Conservation (phyloP, 2,329 filamentous ascomycete genomes). For the Arthroderma sp. region DNA sequence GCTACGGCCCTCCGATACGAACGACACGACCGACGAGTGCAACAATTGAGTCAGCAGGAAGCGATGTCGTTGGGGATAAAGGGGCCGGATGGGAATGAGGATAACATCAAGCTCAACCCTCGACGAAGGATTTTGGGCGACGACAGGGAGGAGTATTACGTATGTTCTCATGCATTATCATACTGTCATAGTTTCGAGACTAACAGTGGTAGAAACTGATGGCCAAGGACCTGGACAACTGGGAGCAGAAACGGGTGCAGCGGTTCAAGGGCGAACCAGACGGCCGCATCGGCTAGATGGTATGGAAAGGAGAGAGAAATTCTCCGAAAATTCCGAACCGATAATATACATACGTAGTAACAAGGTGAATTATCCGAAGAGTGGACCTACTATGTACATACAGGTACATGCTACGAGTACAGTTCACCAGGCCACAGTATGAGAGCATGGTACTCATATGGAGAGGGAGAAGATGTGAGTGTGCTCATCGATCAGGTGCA, state of each 20-base stretch:
- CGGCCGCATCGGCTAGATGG: conserved; percentile 45
- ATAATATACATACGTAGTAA: too few relatives aligned
- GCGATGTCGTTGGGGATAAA: conserved; percentile 62
- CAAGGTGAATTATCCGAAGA: too few relatives aligned
- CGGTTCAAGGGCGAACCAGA: conserved; percentile 81
- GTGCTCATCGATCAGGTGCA: too few relatives aligned
- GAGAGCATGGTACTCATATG: too few relatives aligned
- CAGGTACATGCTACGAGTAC: too few relatives aligned
- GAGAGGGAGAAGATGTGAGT: too few relatives aligned
- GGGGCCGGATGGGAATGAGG: conserved; percentile 56
- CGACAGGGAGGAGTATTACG: conserved; percentile 37
- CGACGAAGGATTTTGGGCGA: conserved; percentile 29
- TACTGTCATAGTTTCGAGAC: not conserved
- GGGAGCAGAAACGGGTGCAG: conserved; percentile 93
- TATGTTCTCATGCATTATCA: conserved; percentile 14
- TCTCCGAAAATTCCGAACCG: too few relatives aligned
- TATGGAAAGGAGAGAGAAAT: too few relatives aligned
- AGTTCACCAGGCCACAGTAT: too few relatives aligned
- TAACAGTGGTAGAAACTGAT: conserved; percentile 50
- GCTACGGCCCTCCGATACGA: conserved; percentile 91
- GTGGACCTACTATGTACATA: too few relatives aligned
- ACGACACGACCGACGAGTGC: conserved; percentile 77
- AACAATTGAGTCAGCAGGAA: conserved; percentile 73
- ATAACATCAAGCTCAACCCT: conserved; percentile 61
- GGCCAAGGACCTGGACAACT: conserved; percentile 83